Evolutionary conservation across 768 basidiomycete species (phyloP), one percentile per base, ranked within the genome.

Genomic region (Cyclocybe aegerita): DNA sequence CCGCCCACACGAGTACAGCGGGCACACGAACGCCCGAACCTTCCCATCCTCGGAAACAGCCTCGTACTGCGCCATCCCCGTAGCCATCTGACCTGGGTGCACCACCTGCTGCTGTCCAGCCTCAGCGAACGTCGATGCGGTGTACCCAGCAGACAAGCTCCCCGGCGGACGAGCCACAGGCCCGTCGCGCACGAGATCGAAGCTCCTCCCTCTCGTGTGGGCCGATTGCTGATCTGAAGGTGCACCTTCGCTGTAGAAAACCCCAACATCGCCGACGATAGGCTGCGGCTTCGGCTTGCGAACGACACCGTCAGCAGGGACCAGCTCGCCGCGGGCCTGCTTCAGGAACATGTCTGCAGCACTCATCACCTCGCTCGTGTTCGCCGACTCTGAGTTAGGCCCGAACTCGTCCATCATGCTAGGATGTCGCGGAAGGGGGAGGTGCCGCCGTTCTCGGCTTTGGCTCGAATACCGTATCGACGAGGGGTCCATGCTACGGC

Each of bases 1-100:
- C 54, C 88, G 75, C 3, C 88, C 83, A 62, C 93, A 97, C 10
- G 89, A 88, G 65, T 81, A 85, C 1, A 93, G 76, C 14, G 91
- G 91, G 68, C 93, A 96, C 43, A 85, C 79, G 61, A 85, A 94
- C 3, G 83, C 83, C 62, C 85, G 86, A 31, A 76, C 75, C 58
- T 76, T 79, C 32, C 73, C 66, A 35, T 70, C 67, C 3, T 60
- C 51, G 7, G 59, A 60, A 23, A 63, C 54, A 14, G 69, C 61
- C 36, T 68, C 67, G 53, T 68, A 70, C 34, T 61, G 65, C 17
- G 67, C 50, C 40, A 62, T 60, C 32, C 59, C 57, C 4, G 56
- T 58, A 11, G 58, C 38, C 14, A 47, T 14, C 7, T 44, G 11
- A 34, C 12, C 36, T 30, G 29, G 47, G 38, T 32, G 37, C 15